A percentile compares a stretch with the other conserved stretches of the same genome.
phyloP scores from a whole-genome alignment of 2,329 filamentous ascomycete genomes.

The Chaetomium sp. region DNA sequence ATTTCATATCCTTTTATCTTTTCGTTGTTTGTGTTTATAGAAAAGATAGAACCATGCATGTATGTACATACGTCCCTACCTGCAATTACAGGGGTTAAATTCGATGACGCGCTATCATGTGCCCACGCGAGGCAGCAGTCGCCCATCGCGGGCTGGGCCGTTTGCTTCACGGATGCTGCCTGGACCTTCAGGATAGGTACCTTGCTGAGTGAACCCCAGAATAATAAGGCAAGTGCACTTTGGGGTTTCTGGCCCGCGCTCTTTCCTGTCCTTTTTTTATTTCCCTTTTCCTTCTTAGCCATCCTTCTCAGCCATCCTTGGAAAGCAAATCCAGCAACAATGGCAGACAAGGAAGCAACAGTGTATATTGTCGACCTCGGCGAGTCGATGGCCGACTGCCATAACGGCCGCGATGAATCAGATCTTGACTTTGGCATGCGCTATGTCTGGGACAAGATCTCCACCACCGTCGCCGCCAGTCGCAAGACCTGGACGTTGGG shows the following conservation, averaged over 20 bases:
- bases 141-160: conserved; percentile 21
- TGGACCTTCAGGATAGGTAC: conserved; percentile 21
- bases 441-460: conserved; percentile 94
- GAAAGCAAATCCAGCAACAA: conserved; percentile 46
- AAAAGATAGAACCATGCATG: too few species aligned
- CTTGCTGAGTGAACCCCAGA: too few species aligned
- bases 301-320: background rate
- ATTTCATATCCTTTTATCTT: too few species aligned
- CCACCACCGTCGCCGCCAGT: conserved; percentile 65
- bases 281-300: background rate
- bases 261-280: background rate
- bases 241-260: background rate
- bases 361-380: conserved; percentile 92
- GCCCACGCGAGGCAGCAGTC: conserved; percentile 32
- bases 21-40: background rate
- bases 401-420: conserved; percentile 70
- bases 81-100: conserved; percentile 18
- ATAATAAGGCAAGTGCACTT: background rate
- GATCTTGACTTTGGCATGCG: conserved; percentile 88
- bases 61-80: background rate
- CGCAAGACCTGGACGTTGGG: conserved; percentile 75
- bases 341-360: conserved; percentile 92
- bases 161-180: conserved; percentile 29
- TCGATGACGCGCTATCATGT: conserved; percentile 34
- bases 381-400: conserved; percentile 74